Evolutionary conservation across 2,329 filamentous ascomycete genomes (phyloP), one percentile per base, ranked within the genome.

Genomic region (Teratosphaeria destructans): DNA sequence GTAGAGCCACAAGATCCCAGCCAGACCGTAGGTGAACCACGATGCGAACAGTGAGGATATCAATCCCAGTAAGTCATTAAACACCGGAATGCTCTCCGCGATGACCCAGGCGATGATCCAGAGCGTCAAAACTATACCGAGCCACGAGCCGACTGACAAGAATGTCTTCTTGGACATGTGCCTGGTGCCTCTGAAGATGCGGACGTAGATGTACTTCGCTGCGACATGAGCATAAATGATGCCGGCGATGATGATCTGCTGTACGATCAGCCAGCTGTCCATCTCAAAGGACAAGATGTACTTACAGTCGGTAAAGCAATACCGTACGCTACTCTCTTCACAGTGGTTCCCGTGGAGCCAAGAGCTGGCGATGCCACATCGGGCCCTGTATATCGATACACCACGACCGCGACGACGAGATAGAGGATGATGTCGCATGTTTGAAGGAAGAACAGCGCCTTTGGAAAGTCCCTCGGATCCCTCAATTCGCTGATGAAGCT

Each of bases 11-110:
- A 82, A 81, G 10, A 76, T 76, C 4, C 79, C 79, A 1, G 78
- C 78, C 52, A 81, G 73, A 47, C 54, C 57, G 35, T 55, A 59
- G 11, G 56, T 58, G 61, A 79, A 82, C 80, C 80, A 82, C 1
- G 76, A 74, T 1, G 80, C 79, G 61, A 82, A 82, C 8, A 81
- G 68, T 5, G 75, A 75, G 0, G 79, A 77, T 23, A 77, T 73
- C 53, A 82, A 78, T 2, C 79, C 79, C 32, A 82, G 76, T 11
- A 82, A 67, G 59, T 82, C 81, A 61, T 78, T 79, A 70, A 82
- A 82, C 26, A 81, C 78, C 1, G 80, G 80, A 32, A 82, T 78
- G 3, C 79, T 78, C 1, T 79, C 75, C 0, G 76, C 76, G 11
- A 78, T 64, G 6, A 77, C 65, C 61, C 74, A 76, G 0, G 79